Evolutionary conservation across 805 yeast genomes (phyloP), one percentile per base, ranked within the genome.

Genomic region (Kurtzmaniella fragi): DNA sequence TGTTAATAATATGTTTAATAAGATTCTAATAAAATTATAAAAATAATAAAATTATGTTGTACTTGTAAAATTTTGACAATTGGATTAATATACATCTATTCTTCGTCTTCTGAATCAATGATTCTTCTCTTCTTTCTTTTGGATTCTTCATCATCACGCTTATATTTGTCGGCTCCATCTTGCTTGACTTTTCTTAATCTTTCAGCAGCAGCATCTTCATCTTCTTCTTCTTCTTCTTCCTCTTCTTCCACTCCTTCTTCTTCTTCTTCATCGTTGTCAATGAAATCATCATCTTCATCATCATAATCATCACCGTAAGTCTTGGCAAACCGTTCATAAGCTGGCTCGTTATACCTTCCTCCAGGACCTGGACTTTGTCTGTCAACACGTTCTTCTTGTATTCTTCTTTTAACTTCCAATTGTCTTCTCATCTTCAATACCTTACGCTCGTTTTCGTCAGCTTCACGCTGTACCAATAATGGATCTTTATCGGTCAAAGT

Each of bases 401-500:
- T 63, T 42, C 75, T 75, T 51, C 77, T 61, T 49, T 73, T 74
- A 42, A 76, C 73, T 60, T 79, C 83, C 51, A 84, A 69, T 62
- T 83, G 82, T 45, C 80, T 82, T 57, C 77, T 80, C 50, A 81
- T 67, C 42, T 78, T 74, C 52, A 78, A 79, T 15, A 75, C 74
- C 49, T 77, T 66, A 32, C 69, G 52, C 35, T 68, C 87, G 47
- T 73, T 76, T 57, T 77, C 83, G 56, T 84, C 91, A 32, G 82
- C 72, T 50, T 73, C 72, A 56, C 78, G 73, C 45, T 83, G 82
- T 46, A 77, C 82, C 51, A 78, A 61, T 56, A 81, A 78, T 1
- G 93, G 95, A 62, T 85, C 95, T 40, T 72, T 64, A 3, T 75
- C 71, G 13, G 79, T 75, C 31, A 76, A 67, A 1, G 79, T 70